Evolutionary conservation across 2,329 filamentous ascomycete species (phyloP).

Genomic region (Phaeosphaeria sp.): DNA sequence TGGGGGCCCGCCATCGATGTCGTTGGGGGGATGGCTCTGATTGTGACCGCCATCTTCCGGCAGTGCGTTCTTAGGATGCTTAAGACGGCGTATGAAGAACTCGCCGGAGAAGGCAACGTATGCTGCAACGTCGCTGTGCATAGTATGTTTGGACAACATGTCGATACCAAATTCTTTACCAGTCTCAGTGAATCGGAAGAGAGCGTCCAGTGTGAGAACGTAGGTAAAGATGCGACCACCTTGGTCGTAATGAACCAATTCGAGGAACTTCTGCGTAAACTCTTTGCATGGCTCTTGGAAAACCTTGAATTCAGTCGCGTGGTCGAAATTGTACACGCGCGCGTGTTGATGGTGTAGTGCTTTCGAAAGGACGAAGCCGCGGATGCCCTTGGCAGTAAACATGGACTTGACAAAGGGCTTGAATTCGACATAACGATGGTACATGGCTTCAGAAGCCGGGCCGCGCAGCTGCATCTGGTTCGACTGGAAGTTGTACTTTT

Average conservation of each 20-base stretch:
- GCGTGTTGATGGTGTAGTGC: conserved; percentile 89
- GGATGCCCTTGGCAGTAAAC: conserved; percentile 79
- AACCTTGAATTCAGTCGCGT: conserved; percentile 72
- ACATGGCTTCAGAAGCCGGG: conserved; percentile 79
- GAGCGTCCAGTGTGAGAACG: conserved; percentile 83
- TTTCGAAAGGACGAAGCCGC: conserved; percentile 80
- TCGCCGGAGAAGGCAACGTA: conserved; percentile 94
- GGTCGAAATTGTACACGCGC: conserved; percentile 88
- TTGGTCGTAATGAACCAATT: conserved; percentile 84
- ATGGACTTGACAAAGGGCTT: conserved; percentile 87
- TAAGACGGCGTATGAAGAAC: conserved; percentile 82
- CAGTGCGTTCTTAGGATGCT: conserved; percentile 52
- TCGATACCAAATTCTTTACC: conserved; percentile 96
- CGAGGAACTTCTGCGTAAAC: conserved; percentile 80
- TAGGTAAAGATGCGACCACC: conserved; percentile 91
- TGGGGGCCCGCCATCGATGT: conserved; percentile 56
- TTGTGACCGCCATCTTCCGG: conserved; percentile 43
- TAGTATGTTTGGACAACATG: conserved; percentile 91
- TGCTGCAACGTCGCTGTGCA: conserved; percentile 91
- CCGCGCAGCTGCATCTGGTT: conserved; percentile 88
- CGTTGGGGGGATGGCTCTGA: conserved; percentile 59
- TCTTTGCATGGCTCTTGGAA: conserved; percentile 72
- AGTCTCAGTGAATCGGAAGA: conserved; percentile 91
- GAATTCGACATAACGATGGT: conserved; percentile 94
- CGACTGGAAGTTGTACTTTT: conserved; percentile 90